These are phyloP conservation scores for Phoma sp. DNA, from an alignment of 2,329 filamentous ascomycete species.

Conservation along the genomic window DNA sequence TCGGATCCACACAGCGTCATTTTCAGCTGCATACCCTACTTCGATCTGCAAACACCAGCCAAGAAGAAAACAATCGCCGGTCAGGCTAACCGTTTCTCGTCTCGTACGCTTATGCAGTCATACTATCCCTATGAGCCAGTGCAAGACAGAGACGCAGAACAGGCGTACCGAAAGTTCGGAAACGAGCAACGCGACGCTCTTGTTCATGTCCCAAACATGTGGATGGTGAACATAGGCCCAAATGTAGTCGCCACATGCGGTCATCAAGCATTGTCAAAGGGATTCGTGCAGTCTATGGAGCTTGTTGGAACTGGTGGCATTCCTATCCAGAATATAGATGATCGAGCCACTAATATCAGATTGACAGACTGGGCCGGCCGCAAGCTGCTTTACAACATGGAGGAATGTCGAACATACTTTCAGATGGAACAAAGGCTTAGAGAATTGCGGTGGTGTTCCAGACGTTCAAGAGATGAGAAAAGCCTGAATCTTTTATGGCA, in stretches of 20 bases:
- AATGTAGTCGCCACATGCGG: slow-evolving; percentile 39
- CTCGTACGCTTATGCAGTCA: slow-evolving; percentile 41
- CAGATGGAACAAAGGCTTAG: slow-evolving; percentile 39
- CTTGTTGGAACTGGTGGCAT: slow-evolving; percentile 7
- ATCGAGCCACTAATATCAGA: slow-evolving; percentile 23
- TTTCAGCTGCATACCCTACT: slow-evolving; percentile 42
- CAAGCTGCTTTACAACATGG: slow-evolving; percentile 27
- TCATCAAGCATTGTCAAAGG: slow-evolving; percentile 27
- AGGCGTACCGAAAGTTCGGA: slow-evolving; percentile 37
- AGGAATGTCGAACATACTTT: slow-evolving; percentile 39
- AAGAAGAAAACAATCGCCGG: not conserved
- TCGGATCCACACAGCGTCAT: slow-evolving; percentile 33
- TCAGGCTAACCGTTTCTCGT: slow-evolving; percentile 22
- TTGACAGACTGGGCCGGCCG: slow-evolving; percentile 32
- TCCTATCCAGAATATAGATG: not conserved
- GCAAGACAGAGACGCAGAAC: slow-evolving; percentile 39
- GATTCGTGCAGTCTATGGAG: slow-evolving; percentile 38
- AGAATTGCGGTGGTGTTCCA: slow-evolving; percentile 22
- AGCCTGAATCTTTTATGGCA: slow-evolving; percentile 20
- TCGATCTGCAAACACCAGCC: slow-evolving; percentile 23
- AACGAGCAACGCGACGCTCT: slow-evolving; percentile 24
- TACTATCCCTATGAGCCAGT: slow-evolving; percentile 44
- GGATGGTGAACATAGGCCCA: slow-evolving; percentile 41
- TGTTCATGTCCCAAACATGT: slow-evolving; percentile 40
- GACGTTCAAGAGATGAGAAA: not conserved